Percentiles rank a stretch among this genome's conserved stretches.
phyloP scores from a whole-genome alignment of 2,329 filamentous ascomycete genomes.

The Alternaria sp. region DNA sequence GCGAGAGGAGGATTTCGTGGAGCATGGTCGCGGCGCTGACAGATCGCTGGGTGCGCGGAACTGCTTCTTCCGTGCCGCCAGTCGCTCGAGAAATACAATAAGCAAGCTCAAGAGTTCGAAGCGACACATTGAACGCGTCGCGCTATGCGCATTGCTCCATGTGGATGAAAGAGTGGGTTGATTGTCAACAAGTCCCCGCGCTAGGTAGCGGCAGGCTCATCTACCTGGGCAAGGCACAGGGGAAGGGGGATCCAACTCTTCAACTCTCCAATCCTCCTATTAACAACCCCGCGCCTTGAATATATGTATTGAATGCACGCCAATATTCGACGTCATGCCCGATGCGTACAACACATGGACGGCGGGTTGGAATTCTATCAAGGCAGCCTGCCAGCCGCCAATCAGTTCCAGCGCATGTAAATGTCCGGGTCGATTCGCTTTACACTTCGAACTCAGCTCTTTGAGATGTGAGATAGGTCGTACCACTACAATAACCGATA shows the following conservation, averaged over 20 bases:
- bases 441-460: not conserved
- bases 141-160: conserved; percentile 25
- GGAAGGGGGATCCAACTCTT: not conserved
- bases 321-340: not conserved
- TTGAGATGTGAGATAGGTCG: not conserved
- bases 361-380: not conserved
- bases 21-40: conserved; percentile 71
- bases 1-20: conserved; percentile 96
- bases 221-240: not conserved
- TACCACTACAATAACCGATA: not conserved
- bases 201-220: conserved; percentile 14
- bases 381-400: too few species aligned
- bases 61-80: conserved; percentile 25
- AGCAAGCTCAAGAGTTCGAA: conserved; percentile 50
- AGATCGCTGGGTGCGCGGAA: conserved; percentile 20
- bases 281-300: not conserved
- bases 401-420: not conserved
- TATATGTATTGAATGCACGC: not conserved
- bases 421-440: not conserved
- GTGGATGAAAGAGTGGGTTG: conserved; percentile 24
- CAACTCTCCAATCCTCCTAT: not conserved
- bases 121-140: conserved; percentile 47
- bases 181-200: conserved; percentile 22
- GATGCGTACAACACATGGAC: not conserved
- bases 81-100: conserved; percentile 41